Base-by-base conservation (phyloP, 441 rosid genomes). In the Sinapis alba region DNA sequence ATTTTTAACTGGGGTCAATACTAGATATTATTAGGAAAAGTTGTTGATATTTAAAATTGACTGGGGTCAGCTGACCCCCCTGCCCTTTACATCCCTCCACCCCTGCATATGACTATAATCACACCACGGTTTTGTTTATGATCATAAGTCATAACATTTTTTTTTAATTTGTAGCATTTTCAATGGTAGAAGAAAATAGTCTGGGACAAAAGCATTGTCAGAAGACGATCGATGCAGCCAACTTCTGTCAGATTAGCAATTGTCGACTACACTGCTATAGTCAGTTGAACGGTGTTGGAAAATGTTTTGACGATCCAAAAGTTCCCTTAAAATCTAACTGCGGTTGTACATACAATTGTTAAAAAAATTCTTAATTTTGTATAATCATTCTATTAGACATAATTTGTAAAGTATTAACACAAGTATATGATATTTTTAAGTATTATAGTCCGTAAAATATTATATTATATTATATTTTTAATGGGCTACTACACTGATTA, bases 291-390 rank as follows among this genome's bases (percentile, higher is more conserved):
- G 70, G 70, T 47, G 41, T 26, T 47, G 70, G 70, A 47, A 65
- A 65, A 65, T 65, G 70, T 47, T 21, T 27, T 65, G 70, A 47
- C 16, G 70, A 65, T 65, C 70, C 70, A 0, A 47, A 65, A 3
- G 20, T 36, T 65, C 70, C 59, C 3, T 26, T 26, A 45, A 5
- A 4, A 5, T 65, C 59, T 27, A 65, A 66, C 21, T 66, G 71
- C n/a, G 71, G 36, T 6, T 6, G 10, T 7, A 8, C 10, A 0
- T 32, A 8, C 9, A 8, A 32, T 7, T 7, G 36, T 32, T 32
- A 32, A 28, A 28, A 24, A 28, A 28, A 7, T 28, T 28, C 5
- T 28, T 28, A 28, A 28, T 5, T 6, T 28, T 28, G 6, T 28
- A 28, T 28, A 28, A 28, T 28, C 32, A 28, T 28, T 6, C 32